Percentiles rank a stretch among this genome's conserved stretches.
Evolutionary conservation across 129 eudicot genomes (phyloP).

Genomic region (Tagetes patula): DNA sequence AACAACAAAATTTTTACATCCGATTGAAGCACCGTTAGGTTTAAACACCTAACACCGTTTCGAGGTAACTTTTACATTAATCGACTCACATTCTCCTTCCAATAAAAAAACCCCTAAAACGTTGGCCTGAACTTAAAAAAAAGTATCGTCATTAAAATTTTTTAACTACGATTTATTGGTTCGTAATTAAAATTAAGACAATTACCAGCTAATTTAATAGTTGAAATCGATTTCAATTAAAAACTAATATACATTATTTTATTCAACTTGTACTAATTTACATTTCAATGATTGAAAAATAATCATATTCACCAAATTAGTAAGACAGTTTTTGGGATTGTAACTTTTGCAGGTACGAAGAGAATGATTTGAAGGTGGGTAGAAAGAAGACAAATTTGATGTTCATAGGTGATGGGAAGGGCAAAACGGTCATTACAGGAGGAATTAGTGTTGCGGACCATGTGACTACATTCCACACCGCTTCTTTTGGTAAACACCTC

Average conservation of each 20-base stretch:
- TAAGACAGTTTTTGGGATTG: background rate
- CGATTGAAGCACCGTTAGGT: too few relatives aligned
- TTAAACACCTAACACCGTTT: too few relatives aligned
- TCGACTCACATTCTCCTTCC: too few relatives aligned
- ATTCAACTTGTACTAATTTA: background rate
- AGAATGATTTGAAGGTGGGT: constrained; percentile 57
- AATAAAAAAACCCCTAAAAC: too few relatives aligned
- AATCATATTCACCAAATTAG: background rate
- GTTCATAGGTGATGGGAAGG: constrained; percentile 73
- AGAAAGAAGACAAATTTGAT: constrained; percentile 67
- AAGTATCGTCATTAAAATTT: too few relatives aligned
- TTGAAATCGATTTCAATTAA: too few relatives aligned
- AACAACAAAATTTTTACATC: too few relatives aligned
- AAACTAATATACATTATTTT: background rate
- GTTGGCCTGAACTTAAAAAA: too few relatives aligned
- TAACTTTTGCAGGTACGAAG: constrained; percentile 49
- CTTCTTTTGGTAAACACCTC: constrained; percentile 71
- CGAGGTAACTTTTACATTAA: too few relatives aligned
- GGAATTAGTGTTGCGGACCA: constrained; percentile 49
- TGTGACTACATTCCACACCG: constrained; percentile 86
- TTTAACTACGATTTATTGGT: too few relatives aligned
- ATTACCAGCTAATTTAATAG: too few relatives aligned
- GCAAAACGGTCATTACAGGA: constrained; percentile 63
- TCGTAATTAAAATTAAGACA: too few relatives aligned
- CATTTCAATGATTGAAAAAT: background rate